A percentile compares a stretch with the other conserved stretches of the same genome.
phyloP scores from a whole-genome alignment of 2,329 filamentous ascomycete genomes.

The Bipolaris bicolor region DNA sequence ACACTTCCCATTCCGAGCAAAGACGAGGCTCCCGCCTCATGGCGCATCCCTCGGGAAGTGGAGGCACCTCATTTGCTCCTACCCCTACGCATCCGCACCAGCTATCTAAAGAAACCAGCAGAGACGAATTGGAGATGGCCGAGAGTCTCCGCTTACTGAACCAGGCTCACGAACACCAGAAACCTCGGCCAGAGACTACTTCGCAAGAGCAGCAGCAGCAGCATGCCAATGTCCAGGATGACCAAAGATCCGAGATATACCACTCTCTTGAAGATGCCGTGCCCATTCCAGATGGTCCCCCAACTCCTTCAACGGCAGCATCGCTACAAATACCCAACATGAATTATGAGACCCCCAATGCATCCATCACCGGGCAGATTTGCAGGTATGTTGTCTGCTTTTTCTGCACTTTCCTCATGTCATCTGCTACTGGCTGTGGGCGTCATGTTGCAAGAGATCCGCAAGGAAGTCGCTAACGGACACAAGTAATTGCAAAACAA shows the following conservation, averaged over 20 bases:
- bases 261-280: constrained; percentile 51
- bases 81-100: constrained; percentile 47
- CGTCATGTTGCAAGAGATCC: constrained; percentile 5
- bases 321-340: constrained; percentile 26
- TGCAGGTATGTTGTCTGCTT: constrained; percentile 67
- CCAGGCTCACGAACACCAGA: constrained; percentile 50
- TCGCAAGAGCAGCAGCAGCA: constrained; percentile 22
- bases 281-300: constrained; percentile 33
- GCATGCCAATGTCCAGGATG: constrained; percentile 23
- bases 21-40: constrained; percentile 28
- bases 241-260: constrained; percentile 43
- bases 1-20: constrained; percentile 13
- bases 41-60: constrained; percentile 37
- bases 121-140: constrained; percentile 58
- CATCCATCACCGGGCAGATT: constrained; percentile 64
- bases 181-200: constrained; percentile 24
- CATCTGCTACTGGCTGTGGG: constrained; percentile 6
- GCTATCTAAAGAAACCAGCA: constrained; percentile 53
- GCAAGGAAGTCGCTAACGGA: constrained; percentile 23
- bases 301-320: constrained; percentile 30
- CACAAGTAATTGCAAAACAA: constrained; percentile 89
- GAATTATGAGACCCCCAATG: constrained; percentile 32
- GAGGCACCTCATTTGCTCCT: constrained; percentile 47
- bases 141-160: constrained; percentile 54
- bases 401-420: constrained; percentile 1